phyloP scores from a whole-genome alignment of 2,329 filamentous ascomycete genomes.

The Venturia carpophila region DNA sequence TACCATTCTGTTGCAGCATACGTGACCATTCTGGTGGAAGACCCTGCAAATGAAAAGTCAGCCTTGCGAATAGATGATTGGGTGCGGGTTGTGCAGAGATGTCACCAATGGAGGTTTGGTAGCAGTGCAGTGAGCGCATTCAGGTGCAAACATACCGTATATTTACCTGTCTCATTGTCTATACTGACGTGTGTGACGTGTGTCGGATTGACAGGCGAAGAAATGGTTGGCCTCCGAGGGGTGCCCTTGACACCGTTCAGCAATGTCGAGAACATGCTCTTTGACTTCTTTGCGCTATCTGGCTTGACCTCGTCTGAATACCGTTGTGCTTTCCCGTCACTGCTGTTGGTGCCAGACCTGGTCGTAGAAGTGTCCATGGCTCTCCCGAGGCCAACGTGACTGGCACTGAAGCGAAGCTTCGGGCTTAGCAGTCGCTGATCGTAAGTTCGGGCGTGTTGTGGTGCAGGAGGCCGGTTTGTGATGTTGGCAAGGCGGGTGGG shows the following conservation, averaged over 20 bases:
- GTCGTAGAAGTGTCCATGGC: slow-evolving; percentile 31
- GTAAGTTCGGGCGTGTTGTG: slow-evolving; percentile 32
- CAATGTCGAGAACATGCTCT: slow-evolving; percentile 80
- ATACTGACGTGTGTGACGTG: slow-evolving; percentile 98
- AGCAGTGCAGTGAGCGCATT: not conserved
- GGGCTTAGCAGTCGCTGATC: slow-evolving; percentile 49
- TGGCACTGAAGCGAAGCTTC: slow-evolving; percentile 39
- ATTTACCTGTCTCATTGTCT: slow-evolving; percentile 91
- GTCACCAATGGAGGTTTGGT: not conserved
- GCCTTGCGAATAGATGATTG: slow-evolving; percentile 5
- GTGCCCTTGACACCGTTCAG: slow-evolving; percentile 61
- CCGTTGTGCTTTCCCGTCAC: slow-evolving; percentile 40
- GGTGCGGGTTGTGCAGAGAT: not conserved
- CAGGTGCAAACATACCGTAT: slow-evolving; percentile 59
- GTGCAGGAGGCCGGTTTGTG: not conserved
- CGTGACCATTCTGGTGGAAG: slow-evolving; percentile 97
- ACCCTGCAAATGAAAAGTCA: slow-evolving; percentile 48
- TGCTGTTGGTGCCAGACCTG: slow-evolving; percentile 40
- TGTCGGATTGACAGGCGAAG: slow-evolving; percentile 94
- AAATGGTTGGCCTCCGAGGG: slow-evolving; percentile 86
- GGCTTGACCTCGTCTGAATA: slow-evolving; percentile 63
- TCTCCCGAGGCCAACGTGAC: slow-evolving; percentile 33
- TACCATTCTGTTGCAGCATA: slow-evolving; percentile 88
- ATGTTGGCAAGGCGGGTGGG: not conserved
- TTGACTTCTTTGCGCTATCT: slow-evolving; percentile 58